Conservation (phyloP, 192 early-diverging fungal genomes). For the Phlyctochytrium arcticum region DNA sequence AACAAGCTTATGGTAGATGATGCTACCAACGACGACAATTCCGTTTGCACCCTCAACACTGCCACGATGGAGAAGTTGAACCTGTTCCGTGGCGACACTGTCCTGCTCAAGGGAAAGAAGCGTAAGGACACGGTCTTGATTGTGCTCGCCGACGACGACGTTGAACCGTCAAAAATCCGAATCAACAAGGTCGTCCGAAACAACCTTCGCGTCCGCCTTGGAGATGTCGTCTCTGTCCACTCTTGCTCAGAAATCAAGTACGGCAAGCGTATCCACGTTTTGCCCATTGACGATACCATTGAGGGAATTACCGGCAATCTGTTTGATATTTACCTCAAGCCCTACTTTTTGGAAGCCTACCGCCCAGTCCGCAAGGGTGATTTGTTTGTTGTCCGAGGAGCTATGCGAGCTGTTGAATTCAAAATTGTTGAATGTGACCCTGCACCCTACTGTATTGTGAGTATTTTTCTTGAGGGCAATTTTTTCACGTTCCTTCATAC, state of each 20-base stretch:
- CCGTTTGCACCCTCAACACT: constrained; percentile 82
- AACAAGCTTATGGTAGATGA: constrained; percentile 99
- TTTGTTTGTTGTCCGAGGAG: constrained; percentile 87
- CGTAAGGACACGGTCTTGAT: constrained; percentile 94
- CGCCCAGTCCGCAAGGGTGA: constrained; percentile 95
- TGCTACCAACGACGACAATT: constrained; percentile 96
- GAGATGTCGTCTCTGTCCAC: constrained; percentile 94
- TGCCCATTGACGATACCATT: constrained; percentile 97
- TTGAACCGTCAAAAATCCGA: constrained; percentile 88
- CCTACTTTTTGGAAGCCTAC: constrained; percentile 98
- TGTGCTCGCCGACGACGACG: constrained; percentile 85
- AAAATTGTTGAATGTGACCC: constrained; percentile 97
- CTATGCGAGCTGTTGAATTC: constrained; percentile 98
- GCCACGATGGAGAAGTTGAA: constrained; percentile 89
- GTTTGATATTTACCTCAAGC: constrained; percentile 97
- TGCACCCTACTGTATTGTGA: constrained; percentile 92
- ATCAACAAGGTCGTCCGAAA: constrained; percentile 95
- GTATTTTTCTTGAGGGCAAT: constrained; percentile 27
- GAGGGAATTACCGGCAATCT: constrained; percentile 97
- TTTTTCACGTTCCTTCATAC: neutral
- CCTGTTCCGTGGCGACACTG: constrained; percentile 92
- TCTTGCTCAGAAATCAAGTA: constrained; percentile 96
- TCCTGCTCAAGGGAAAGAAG: constrained; percentile 97
- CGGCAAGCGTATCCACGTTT: constrained; percentile 92
- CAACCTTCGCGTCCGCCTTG: constrained; percentile 92